Base-by-base conservation (phyloP, 139 green algal genomes). In the Chlorella ohadii region DNA sequence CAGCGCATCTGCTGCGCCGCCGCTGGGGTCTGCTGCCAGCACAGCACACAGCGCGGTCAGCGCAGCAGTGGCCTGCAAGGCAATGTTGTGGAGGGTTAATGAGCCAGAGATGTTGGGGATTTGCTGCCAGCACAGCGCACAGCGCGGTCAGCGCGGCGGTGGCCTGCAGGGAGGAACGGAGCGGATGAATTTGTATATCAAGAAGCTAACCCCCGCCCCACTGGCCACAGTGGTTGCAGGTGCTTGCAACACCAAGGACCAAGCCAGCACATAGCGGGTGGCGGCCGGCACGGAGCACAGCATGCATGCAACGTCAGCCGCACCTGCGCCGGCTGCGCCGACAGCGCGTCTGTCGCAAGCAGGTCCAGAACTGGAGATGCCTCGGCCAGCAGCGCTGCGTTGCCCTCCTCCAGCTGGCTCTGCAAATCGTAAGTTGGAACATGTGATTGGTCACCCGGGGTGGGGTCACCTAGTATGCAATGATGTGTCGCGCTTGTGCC, bases 1-100 rank as follows among this genome's bases (percentile, higher is more conserved):
- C 25, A 93, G 51, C 31, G 73, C 85, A 0, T 91, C 84, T 28
- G 85, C 83, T 38, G 92, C 72, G 34, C 34, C 63, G 4, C 72
- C 70, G 34, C 72, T 72, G n/a, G 75, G 36, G 64, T 94, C 92
- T 0, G 84, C 86, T 4, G 83, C 84, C 27, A 93, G 75, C 51
- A 95, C 67, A 0, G 88, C 84, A n/a, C 84, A 85, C 56, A 96
- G 85, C 59, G 93, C 78, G 78, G 93, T 92, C 67, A 96, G 87
- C 22, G 91, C 92, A 13, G 91, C 80, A 0, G 91, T 68, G 15
- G 79, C 82, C 81, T 88, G 84, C 63, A 82, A 51, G 44, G 44
- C 7, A 51, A n/a, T n/a, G n/a, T n/a, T n/a, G 44, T 9, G 9
- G 44, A 51, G 44, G 44, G 44, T 51, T n/a, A n/a, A n/a, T n/a